Evolutionary conservation across 306 rosid genomes (phyloP).

Genomic region (Castanea sativa): DNA sequence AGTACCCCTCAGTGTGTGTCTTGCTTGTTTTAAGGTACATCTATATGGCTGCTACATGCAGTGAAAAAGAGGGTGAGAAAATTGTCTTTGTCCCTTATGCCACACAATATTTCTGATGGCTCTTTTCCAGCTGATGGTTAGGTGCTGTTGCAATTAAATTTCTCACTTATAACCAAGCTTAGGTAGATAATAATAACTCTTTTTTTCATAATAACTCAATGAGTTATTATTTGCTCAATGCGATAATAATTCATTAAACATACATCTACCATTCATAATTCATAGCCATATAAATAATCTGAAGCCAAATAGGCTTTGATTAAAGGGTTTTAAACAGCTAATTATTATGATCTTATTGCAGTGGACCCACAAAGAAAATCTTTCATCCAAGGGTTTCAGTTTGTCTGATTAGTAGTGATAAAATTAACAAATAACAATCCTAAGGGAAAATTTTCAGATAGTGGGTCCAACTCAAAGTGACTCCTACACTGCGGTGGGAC

Average conservation of each 20-base stretch:
- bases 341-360: not conserved
- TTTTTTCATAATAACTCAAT: too few relatives aligned
- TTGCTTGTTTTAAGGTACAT: conserved; percentile 6
- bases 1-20: conserved; percentile 12
- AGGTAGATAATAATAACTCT: not conserved
- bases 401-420: conserved; percentile 29
- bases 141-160: not conserved
- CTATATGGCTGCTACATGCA: not conserved
- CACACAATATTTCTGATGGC: not conserved
- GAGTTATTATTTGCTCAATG: too few relatives aligned
- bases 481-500: not conserved
- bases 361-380: conserved; percentile 28
- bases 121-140: conserved; percentile 8
- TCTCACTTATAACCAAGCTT: not conserved
- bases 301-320: not conserved
- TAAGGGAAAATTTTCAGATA: not conserved
- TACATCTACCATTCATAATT: too few relatives aligned
- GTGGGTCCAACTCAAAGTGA: conserved; percentile 31
- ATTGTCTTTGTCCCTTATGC: conserved; percentile 3
- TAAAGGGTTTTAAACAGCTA: not conserved
- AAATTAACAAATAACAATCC: not conserved
- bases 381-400: conserved; percentile 16
- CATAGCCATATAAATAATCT: too few relatives aligned
- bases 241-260: not conserved
- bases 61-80: not conserved